phyloP scores from a whole-genome alignment of 805 yeast genomes.

The Candida ulmi region DNA sequence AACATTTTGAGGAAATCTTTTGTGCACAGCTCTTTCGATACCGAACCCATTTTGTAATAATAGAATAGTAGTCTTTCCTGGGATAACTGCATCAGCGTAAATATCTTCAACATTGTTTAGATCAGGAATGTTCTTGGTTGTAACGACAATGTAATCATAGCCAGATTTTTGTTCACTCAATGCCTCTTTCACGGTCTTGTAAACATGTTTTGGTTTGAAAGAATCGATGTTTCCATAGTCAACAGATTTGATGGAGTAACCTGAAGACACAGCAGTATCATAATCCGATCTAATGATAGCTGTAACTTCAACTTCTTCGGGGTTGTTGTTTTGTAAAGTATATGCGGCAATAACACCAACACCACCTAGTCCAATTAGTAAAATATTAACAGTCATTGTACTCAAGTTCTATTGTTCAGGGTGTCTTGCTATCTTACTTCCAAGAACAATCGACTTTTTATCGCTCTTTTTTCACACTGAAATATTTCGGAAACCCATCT shows the following conservation, averaged over 20 bases:
- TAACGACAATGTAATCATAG: constrained; percentile 54
- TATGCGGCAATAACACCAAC: constrained; percentile 73
- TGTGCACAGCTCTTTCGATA: constrained; percentile 46
- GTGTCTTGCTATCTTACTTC: no score
- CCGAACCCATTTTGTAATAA: constrained; percentile 63
- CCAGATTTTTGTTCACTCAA: constrained; percentile 15
- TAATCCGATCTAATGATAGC: constrained; percentile 59
- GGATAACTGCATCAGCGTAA: constrained; percentile 40
- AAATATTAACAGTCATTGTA: constrained; percentile 28
- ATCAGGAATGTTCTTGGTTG: constrained; percentile 66
- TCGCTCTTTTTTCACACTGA: no score
- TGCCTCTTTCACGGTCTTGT: constrained; percentile 22
- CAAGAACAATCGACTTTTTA: no score
- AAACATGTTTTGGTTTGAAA: constrained; percentile 45
- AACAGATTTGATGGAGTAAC: constrained; percentile 50
- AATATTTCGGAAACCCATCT: no score
- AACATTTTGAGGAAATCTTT: constrained; percentile 44
- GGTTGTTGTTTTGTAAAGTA: constrained; percentile 42
- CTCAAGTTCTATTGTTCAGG: no score
- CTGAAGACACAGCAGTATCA: constrained; percentile 38
- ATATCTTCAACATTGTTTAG: constrained; percentile 46
- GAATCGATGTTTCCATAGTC: constrained; percentile 48
- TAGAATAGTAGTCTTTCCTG: constrained; percentile 42
- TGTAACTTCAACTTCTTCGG: constrained; percentile 40
- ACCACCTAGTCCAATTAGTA: constrained; percentile 74